Conservation (phyloP, 495 filamentous ascomycete genomes). For the Aspergillus olivimuriae region DNA sequence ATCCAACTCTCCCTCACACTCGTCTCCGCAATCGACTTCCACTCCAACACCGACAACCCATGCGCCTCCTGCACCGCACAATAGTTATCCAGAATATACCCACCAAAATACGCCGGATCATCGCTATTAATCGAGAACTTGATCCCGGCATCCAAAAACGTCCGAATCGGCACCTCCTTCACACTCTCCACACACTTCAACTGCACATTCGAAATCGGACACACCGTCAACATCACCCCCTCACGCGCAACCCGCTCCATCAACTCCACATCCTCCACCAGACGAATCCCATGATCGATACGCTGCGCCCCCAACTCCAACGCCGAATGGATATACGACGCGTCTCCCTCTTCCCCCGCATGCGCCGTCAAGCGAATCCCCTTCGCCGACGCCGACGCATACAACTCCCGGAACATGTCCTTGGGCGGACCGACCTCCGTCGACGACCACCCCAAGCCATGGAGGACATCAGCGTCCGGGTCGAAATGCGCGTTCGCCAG, state of each 20-base stretch:
- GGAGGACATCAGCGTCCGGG: conserved; percentile 42
- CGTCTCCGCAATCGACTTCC: conserved; percentile 55
- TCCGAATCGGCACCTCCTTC: conserved; percentile 54
- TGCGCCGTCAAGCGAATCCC: conserved; percentile 61
- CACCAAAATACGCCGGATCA: conserved; percentile 78
- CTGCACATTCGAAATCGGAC: conserved; percentile 67
- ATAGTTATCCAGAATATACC: conserved; percentile 70
- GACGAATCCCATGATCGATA: conserved; percentile 67
- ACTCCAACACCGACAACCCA: conserved; percentile 52
- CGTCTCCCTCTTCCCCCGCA: conserved; percentile 70
- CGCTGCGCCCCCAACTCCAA: conserved; percentile 54
- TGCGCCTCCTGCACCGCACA: conserved; percentile 70
- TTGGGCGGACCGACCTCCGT: conserved; percentile 61
- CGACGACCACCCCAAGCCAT: conserved; percentile 62
- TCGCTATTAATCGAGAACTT: conserved; percentile 68
- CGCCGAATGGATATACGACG: conserved; percentile 57
- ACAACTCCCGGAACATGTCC: conserved; percentile 54
- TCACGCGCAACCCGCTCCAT: conserved; percentile 50
- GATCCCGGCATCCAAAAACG: conserved; percentile 58
- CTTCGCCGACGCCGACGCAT: conserved; percentile 39
- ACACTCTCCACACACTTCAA: conserved; percentile 53
- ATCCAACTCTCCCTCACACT: conserved; percentile 59
- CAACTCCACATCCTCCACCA: conserved; percentile 55
- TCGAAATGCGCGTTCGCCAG: conserved; percentile 45
- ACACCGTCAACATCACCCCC: conserved; percentile 58